Conservation (phyloP, 345 rosid genomes). For the Aegle marmelos region DNA sequence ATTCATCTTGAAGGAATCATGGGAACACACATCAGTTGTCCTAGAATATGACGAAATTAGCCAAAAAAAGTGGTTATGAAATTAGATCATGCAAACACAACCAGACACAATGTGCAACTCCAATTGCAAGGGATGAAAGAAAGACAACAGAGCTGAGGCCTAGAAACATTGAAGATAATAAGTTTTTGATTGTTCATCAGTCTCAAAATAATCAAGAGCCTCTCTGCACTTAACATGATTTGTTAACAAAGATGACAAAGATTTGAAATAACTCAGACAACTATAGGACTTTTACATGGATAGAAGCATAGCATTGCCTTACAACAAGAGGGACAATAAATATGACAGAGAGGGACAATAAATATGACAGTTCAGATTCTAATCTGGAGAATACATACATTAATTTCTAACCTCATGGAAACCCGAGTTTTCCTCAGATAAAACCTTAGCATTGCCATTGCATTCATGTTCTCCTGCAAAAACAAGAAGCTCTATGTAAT, state of each 20-base stretch:
- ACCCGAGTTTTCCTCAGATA: not conserved
- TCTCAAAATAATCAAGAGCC: not conserved
- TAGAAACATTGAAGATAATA: not conserved
- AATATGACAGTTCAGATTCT: no score
- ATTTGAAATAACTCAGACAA: no score
- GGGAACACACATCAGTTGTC: not conserved
- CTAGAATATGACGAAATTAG: not conserved
- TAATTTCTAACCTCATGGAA: conserved; percentile 23
- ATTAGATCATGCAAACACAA: not conserved
- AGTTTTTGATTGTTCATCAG: not conserved
- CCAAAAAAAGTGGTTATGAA: not conserved
- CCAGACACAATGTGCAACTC: not conserved
- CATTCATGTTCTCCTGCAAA: conserved; percentile 3
- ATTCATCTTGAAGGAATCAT: not conserved
- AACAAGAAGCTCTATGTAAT: conserved; percentile 17
- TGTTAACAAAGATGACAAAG: no score
- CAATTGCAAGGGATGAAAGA: not conserved
- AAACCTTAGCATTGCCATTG: not conserved
- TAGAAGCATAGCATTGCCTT: not conserved
- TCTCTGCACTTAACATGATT: not conserved
- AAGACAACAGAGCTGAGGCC: not conserved
- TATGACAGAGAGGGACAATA: not conserved
- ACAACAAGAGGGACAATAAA: not conserved
- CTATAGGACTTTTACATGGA: not conserved
- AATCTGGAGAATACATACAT: not conserved